Evolutionary conservation across 192 early-diverging fungal genomes (phyloP).

Genomic region (Anaeromyces robustus): DNA sequence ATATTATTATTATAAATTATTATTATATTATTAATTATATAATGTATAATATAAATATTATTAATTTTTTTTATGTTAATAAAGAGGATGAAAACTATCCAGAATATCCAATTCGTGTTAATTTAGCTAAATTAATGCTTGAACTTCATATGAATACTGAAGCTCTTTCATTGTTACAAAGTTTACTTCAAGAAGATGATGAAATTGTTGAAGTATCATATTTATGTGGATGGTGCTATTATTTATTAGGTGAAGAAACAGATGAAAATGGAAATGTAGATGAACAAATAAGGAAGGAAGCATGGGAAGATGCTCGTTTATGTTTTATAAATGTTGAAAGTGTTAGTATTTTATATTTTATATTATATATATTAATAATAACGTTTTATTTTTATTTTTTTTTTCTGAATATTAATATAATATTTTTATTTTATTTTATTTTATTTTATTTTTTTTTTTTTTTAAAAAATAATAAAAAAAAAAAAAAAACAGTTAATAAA

Average conservation of each 20-base stretch:
- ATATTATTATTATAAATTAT: background rate
- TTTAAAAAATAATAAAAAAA: too few relatives aligned
- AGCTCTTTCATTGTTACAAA: constrained; percentile 66
- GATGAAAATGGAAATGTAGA: constrained; percentile 8
- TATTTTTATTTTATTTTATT: too few relatives aligned
- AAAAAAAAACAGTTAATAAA: background rate
- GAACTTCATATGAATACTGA: constrained; percentile 64
- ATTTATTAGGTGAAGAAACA: constrained; percentile 29
- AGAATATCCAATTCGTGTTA: constrained; percentile 67
- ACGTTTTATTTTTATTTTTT: too few relatives aligned
- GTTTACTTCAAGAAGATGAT: constrained; percentile 79
- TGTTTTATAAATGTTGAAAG: background rate
- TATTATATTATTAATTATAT: background rate
- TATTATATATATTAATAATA: too few relatives aligned
- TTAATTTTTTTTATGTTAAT: too few relatives aligned
- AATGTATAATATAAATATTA: constrained; percentile 2
- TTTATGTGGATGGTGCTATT: constrained; percentile 87
- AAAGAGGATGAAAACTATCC: constrained; percentile 42
- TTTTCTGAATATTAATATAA: too few relatives aligned
- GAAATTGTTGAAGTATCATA: constrained; percentile 87
- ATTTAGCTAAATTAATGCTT: constrained; percentile 66
- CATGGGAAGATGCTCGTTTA: constrained; percentile 44
- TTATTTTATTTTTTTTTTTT: too few relatives aligned
- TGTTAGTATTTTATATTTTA: background rate
- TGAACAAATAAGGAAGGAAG: constrained; percentile 30